These are phyloP conservation scores for Dacryopinax primogenitus DNA, from an alignment of 768 basidiomycete species.

Conservation along the genomic window DNA sequence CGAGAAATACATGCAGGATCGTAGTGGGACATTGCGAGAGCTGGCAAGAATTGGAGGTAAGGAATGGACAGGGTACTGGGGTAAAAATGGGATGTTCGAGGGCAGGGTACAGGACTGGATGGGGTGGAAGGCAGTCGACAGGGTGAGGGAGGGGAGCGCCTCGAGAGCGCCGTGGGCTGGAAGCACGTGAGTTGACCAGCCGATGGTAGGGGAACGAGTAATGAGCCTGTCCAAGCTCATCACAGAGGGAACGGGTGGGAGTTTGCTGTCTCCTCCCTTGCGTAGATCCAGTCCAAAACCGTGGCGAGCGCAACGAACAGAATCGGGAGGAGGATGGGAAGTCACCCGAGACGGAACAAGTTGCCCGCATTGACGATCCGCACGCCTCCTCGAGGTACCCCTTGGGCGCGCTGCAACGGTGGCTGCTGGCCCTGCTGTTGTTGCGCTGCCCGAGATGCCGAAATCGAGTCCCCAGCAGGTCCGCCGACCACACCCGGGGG, in stretches of 20 bases:
- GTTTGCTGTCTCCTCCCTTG: background rate
- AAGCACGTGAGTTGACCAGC: too few relatives aligned
- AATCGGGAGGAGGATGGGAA: background rate
- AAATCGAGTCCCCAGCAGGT: too few relatives aligned
- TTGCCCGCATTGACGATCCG: slow-evolving; percentile 5
- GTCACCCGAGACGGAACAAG: background rate
- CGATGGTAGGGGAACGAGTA: too few relatives aligned
- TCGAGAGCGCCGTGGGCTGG: too few relatives aligned
- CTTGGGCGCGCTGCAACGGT: background rate
- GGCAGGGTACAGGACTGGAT: background rate
- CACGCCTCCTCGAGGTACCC: background rate
- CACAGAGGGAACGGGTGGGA: too few relatives aligned
- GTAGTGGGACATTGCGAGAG: slow-evolving; percentile 6
- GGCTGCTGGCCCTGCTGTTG: background rate
- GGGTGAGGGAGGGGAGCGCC: background rate
- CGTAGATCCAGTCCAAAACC: background rate
- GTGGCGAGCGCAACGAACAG: background rate
- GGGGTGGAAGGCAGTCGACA: background rate
- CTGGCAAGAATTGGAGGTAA: background rate
- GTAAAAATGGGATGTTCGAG: background rate
- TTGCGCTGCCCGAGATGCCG: background rate
- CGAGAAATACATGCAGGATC: slow-evolving; percentile 5
- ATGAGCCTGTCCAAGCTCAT: too few relatives aligned
- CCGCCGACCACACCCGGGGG: background rate
- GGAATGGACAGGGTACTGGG: background rate